Conservation (phyloP, 208 protist species). For the Perkinsela sp. region DNA sequence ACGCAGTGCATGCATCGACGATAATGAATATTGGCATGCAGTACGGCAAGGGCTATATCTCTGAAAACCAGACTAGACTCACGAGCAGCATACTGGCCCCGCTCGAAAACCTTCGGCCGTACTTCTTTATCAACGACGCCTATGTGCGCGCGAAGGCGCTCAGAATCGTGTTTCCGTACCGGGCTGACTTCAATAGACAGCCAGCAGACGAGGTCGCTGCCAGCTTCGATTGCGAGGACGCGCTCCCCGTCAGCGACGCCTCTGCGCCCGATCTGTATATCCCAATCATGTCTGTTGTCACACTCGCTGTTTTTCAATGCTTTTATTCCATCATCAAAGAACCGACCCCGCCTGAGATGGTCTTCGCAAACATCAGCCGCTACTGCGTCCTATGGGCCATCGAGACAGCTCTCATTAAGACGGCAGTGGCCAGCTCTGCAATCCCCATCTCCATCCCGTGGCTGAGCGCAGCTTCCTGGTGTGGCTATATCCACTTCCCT, state of each 20-base stretch:
- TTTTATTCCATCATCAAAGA: neutral
- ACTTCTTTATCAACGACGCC: conserved; percentile 1
- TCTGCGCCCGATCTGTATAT: neutral
- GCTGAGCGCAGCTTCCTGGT: neutral
- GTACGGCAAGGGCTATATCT: neutral
- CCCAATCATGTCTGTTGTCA: neutral
- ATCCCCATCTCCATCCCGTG: neutral
- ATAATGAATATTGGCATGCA: neutral
- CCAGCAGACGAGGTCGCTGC: neutral
- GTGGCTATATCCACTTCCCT: neutral
- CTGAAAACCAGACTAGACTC: neutral
- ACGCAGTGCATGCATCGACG: neutral
- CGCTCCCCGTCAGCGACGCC: neutral
- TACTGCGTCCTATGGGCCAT: neutral
- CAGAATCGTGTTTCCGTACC: neutral
- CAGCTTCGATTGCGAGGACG: neutral
- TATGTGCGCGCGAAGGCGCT: neutral
- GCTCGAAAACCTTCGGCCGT: neutral
- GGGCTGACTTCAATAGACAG: neutral
- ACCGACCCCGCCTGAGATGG: neutral
- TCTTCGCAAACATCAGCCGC: neutral
- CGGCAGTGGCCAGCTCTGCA: neutral
- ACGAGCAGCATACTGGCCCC: neutral
- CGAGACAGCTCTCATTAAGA: neutral
- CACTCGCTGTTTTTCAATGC: neutral